Evolutionary conservation across 441 rosid genomes (phyloP), one percentile per base, ranked within the genome.

Genomic region (Bruguiera hainesii): DNA sequence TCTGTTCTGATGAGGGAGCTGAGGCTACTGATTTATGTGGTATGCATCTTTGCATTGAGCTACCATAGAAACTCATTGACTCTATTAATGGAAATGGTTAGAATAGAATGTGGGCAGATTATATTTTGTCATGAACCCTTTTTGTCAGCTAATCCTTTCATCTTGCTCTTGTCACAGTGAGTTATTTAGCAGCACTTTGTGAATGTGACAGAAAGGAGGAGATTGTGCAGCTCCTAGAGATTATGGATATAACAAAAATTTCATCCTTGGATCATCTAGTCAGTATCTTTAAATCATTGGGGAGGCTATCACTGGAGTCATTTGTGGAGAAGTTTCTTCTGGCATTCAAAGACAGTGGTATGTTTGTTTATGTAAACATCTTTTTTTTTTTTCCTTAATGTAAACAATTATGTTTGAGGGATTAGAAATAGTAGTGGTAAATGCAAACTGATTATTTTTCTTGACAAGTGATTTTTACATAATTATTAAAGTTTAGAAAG

Each of bases 111-210:
- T 30, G 4, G 20, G 28, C 50, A 64, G 20, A 26, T 66, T 6
- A 39, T 23, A 8, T 64, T 60, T 46, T 63, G 56, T 64, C 56
- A 20, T 35, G 51, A 31, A 19, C 42, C 26, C 25, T 18, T 16
- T 64, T 20, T 13, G 5, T 20, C 42, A 4, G 15, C 25, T 63
- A 53, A 65, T 31, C 58, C 9, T 55, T 55, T 23, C 16, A 56
- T 64, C 56, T 66, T 23, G 59, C 39, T 63, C 57, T 25, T 60
- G 60, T 68, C 76, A 81, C 92, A 94, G 98, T 76, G 80, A 79
- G 85, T 73, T 90, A 88, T 78, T 75, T 94, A 71, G 71, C 77
- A 65, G 98, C 98, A 46, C 86, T 94, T 50, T 84, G 92, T 61
- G 90, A 86, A 75, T 80, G 81, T 69, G 86, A 80, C 69, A 70